Percentiles rank a stretch among this genome's conserved stretches.
phyloP scores from a whole-genome alignment of 1,284 basidiomycete genomes.

The Microbotryum silenes-acaulis region DNA sequence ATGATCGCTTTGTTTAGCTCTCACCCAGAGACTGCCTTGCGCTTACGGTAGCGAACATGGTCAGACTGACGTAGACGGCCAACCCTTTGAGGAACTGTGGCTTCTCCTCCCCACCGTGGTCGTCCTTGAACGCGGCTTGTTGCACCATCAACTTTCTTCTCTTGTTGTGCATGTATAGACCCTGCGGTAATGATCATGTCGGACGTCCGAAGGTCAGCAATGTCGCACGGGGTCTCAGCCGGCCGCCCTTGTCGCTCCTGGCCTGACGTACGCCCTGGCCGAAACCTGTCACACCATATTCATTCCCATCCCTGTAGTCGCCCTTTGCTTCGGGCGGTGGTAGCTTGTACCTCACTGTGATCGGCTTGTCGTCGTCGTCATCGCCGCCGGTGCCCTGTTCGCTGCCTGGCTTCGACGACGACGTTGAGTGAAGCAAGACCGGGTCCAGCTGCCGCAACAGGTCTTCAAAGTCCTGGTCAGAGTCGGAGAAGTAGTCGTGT shows the following conservation, averaged over 20 bases:
- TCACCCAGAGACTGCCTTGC: background rate
- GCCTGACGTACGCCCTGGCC: background rate
- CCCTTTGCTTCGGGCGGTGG: too few species aligned
- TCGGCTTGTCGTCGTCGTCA: too few species aligned
- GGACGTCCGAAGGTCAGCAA: background rate
- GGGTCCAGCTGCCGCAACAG: too few species aligned
- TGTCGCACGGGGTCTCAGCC: background rate
- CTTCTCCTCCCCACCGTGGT: constrained; percentile 34
- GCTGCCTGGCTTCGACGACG: too few species aligned
- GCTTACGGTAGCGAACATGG: background rate
- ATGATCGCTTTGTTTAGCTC: background rate
- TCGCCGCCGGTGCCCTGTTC: too few species aligned
- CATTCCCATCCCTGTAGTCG: too few species aligned
- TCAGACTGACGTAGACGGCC: constrained; percentile 59
- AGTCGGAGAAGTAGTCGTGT: too few species aligned
- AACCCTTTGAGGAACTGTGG: constrained; percentile 63
- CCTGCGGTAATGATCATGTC: constrained; percentile 34
- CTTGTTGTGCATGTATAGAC: constrained; percentile 82
- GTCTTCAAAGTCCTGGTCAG: too few species aligned
- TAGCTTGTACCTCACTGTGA: too few species aligned
- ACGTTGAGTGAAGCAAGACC: too few species aligned
- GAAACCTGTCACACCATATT: background rate
- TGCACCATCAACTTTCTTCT: constrained; percentile 60
- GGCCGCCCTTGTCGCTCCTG: too few species aligned
- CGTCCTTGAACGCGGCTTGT: constrained; percentile 14